Evolutionary conservation across 306 rosid species (phyloP), one percentile per base, ranked within the genome.

Genomic region (Medicago ruthenica): DNA sequence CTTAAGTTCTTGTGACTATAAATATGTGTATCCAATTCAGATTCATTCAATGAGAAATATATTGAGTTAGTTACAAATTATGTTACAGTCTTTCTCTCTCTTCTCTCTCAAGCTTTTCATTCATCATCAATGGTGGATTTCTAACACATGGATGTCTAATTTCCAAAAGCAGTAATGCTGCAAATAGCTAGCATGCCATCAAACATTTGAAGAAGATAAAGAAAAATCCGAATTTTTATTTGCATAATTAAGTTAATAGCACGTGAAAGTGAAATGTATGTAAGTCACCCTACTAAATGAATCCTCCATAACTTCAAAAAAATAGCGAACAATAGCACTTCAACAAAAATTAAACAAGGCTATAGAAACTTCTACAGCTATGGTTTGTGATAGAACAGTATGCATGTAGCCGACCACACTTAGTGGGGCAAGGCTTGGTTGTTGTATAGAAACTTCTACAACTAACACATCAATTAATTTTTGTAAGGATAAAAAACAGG

Each of bases 151-250:
- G n/a, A 64, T 55, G 11, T 24, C 59, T 24, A 8, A 17, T 67
- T 24, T 47, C 34, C 67, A 24, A 60, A 74, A 67, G 71, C 57
- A 74, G 15, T 51, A 27, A 55, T 44, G 20, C 44, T 24, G 34
- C 16, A 74, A 69, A 68, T 55, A 75, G 70, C 70, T 16, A 75
- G 67, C 75, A 63, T 44, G 58, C 39, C 64, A 65, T 48, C 82
- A 50, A 58, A 76, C 57, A 76, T 65, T 40, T 37, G 55, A 58
- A 31, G 50, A 65, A 66, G 40, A 73, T 66, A 60, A 34, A 67
- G 21, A 24, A 71, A 34, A 42, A n/a, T 57, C 48, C 50, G 17
- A 50, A 15, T 31, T 66, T 58, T 36, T 44, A 70, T 70, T 70
- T 20, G 53, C 61, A 17, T 24, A 16, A 37, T 39, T 24, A 50